Evolutionary conservation across 108 stramenopile species (phyloP).

Genomic region (Phaeodactylum tricornutum): DNA sequence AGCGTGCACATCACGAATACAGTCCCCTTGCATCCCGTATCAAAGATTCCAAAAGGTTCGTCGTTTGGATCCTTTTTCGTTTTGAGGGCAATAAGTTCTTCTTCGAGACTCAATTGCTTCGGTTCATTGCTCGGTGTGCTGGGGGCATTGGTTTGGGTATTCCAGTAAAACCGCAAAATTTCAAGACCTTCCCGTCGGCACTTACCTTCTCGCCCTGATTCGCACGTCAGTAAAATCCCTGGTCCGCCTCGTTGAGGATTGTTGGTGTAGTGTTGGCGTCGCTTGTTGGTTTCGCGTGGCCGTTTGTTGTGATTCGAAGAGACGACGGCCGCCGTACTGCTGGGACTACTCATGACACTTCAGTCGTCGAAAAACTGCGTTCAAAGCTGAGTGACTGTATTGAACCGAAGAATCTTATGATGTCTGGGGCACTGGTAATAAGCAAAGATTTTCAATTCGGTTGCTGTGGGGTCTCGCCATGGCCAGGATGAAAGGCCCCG

Average conservation of each 20-base stretch:
- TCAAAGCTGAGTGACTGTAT: too few relatives aligned
- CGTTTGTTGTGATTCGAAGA: too few relatives aligned
- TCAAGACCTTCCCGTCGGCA: conserved; percentile 70
- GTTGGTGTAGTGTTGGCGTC: too few relatives aligned
- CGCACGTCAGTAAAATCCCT: conserved; percentile 60
- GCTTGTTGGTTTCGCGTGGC: too few relatives aligned
- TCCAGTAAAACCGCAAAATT: conserved; percentile 50
- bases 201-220: conserved; percentile 54
- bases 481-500: too few relatives aligned
- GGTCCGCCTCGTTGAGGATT: conserved; percentile 53
- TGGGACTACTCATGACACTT: too few relatives aligned
- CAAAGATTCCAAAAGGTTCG: conserved; percentile 38
- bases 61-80: conserved; percentile 2
- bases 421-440: too few relatives aligned
- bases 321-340: too few relatives aligned
- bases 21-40: conserved; percentile 55
- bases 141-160: neutral
- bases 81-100: conserved; percentile 55
- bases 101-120: conserved; percentile 52
- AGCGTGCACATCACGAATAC: conserved; percentile 53
- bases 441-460: too few relatives aligned
- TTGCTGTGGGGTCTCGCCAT: too few relatives aligned
- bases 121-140: neutral
- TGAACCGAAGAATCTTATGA: too few relatives aligned
- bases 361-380: too few relatives aligned